Conservation (phyloP, 352 stramenopile species). For the Phytopythium mirpurense region DNA sequence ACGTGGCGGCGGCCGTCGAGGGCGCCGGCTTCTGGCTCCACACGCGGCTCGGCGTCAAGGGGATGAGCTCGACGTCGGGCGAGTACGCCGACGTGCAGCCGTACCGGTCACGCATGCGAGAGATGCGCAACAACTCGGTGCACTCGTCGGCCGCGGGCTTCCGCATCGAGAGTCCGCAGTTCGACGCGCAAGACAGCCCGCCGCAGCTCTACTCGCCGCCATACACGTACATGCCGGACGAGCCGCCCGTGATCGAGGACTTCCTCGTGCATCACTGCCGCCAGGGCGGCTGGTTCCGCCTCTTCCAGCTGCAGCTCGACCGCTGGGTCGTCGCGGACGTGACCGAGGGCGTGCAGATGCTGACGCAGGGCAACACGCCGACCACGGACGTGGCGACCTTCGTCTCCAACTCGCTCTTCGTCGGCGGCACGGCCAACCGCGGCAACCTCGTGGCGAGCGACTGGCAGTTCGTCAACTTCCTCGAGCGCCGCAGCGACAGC, state of each 20-base stretch:
- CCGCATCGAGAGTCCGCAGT: constrained; percentile 26
- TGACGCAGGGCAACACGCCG: constrained; percentile 28
- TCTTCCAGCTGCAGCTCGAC: constrained; percentile 21
- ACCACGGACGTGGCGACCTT: constrained; percentile 19
- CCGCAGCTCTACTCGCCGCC: constrained; percentile 23
- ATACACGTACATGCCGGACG: constrained; percentile 24
- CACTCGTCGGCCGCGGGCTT: constrained; percentile 24
- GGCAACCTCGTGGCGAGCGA: constrained; percentile 24
- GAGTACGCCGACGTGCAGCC: constrained; percentile 22
- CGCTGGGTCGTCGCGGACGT: constrained; percentile 30
- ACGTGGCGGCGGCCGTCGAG: constrained; percentile 32
- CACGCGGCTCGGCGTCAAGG: constrained; percentile 26
- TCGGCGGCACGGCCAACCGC: constrained; percentile 30
- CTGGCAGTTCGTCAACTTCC: constrained; percentile 32
- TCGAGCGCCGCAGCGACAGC: constrained; percentile 32
- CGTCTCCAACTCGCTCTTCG: constrained; percentile 31
- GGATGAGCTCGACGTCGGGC: constrained; percentile 17
- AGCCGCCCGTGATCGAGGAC: constrained; percentile 19
- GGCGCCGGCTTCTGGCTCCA: constrained; percentile 47
- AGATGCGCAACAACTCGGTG: constrained; percentile 20
- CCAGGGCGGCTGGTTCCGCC: constrained; percentile 31
- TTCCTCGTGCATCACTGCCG: constrained; percentile 31
- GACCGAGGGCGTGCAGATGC: constrained; percentile 30
- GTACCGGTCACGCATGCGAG: constrained; percentile 18
- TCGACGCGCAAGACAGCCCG: constrained; percentile 18